Evolutionary conservation across 176 grass and related monocot species (phyloP).

Genomic region (Lolium multiflorum): DNA sequence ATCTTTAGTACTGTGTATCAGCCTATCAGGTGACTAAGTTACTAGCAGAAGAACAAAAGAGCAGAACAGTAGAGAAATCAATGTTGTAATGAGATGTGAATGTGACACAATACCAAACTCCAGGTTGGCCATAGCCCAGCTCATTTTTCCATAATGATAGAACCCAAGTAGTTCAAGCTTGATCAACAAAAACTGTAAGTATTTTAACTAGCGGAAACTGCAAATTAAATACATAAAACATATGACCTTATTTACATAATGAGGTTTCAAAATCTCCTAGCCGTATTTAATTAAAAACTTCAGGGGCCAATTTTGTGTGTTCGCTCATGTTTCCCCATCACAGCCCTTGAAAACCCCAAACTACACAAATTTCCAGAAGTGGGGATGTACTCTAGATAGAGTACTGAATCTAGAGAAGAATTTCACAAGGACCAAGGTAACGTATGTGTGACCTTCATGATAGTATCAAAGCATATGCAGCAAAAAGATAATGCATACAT

Average conservation of each 20-base stretch:
- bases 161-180: neutral
- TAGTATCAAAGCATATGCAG: neutral
- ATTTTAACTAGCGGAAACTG: neutral
- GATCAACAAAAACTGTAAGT: neutral
- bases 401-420: neutral
- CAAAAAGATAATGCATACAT: neutral
- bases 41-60: conserved; percentile 7
- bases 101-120: conserved; percentile 8
- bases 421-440: conserved; percentile 24
- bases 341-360: conserved; percentile 2
- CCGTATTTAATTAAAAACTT: neutral
- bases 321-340: neutral
- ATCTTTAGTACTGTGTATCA: neutral
- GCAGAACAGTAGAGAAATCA: neutral
- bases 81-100: conserved; percentile 14
- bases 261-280: neutral
- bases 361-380: neutral
- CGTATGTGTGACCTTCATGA: neutral
- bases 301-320: neutral
- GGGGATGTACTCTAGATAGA: neutral
- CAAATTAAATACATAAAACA: neutral
- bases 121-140: neutral
- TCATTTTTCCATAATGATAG: conserved; percentile 1
- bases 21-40: no score
- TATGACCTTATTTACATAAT: conserved; percentile 7